These are phyloP conservation scores for Phaeoacremonium minimum DNA, from an alignment of 2,329 filamentous ascomycete genomes.

Conservation along the genomic window DNA sequence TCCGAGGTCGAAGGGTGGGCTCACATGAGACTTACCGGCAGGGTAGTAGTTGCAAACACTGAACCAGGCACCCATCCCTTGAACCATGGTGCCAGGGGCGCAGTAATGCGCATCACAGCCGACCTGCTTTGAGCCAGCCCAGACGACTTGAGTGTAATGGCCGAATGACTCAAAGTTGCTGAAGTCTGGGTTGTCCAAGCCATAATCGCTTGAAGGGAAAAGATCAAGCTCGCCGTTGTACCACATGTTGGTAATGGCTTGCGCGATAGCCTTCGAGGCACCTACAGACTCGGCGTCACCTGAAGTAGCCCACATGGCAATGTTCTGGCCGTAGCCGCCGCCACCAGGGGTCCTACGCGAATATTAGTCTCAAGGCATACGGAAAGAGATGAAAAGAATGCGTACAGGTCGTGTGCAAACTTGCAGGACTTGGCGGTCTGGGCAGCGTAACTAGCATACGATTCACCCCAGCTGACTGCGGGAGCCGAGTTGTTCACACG, in stretches of 20 bases:
- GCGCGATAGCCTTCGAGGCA: slow-evolving; percentile 50
- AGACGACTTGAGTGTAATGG: slow-evolving; percentile 74
- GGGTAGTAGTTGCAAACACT: slow-evolving; percentile 87
- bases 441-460: slow-evolving; percentile 60
- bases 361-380: background rate
- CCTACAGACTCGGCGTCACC: slow-evolving; percentile 40
- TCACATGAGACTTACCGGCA: slow-evolving; percentile 46
- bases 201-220: slow-evolving; percentile 55
- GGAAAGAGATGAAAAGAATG: slow-evolving; percentile 14
- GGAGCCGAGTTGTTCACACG: slow-evolving; percentile 74
- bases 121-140: slow-evolving; percentile 56
- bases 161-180: slow-evolving; percentile 62
- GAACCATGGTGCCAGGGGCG: slow-evolving; percentile 39
- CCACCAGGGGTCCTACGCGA: slow-evolving; percentile 44
- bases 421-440: slow-evolving; percentile 62
- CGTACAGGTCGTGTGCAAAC: slow-evolving; percentile 75
- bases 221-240: slow-evolving; percentile 73
- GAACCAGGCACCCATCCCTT: slow-evolving; percentile 56
- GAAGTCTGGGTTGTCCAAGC: slow-evolving; percentile 54
- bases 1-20: background rate
- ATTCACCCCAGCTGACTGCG: slow-evolving; percentile 60
- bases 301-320: slow-evolving; percentile 59
- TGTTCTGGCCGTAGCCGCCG: slow-evolving; percentile 84
- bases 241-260: slow-evolving; percentile 77
- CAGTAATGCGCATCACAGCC: slow-evolving; percentile 61